Conservation (phyloP, 305 asterid species). For the Withania somnifera region DNA sequence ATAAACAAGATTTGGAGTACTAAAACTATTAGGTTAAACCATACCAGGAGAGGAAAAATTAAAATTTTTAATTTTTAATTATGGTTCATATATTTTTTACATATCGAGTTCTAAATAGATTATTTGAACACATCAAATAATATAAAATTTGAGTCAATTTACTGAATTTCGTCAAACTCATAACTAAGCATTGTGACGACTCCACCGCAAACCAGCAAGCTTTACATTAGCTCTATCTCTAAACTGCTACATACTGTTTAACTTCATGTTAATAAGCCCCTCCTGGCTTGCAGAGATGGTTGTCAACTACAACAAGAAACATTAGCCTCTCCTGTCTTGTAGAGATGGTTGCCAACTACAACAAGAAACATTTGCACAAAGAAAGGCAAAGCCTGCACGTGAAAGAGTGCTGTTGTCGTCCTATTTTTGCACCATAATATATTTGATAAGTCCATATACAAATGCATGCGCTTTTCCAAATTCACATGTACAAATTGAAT, state of each 20-base stretch:
- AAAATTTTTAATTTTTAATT: no score
- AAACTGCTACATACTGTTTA: not conserved
- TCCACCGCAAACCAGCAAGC: not conserved
- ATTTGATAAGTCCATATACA: not conserved
- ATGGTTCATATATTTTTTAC: no score
- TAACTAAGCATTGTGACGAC: not conserved
- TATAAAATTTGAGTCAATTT: no score
- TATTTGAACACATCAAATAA: no score
- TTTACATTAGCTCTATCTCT: not conserved
- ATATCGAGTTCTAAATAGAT: no score
- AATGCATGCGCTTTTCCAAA: constrained; percentile 9
- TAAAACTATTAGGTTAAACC: no score
- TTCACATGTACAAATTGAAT: constrained; percentile 5
- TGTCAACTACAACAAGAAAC: not conserved
- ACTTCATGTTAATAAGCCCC: not conserved
- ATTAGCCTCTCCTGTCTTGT: not conserved
- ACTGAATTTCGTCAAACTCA: accelerated
- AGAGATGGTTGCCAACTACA: not conserved
- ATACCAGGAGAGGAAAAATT: no score
- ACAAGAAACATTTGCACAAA: not conserved
- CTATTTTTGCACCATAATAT: not conserved
- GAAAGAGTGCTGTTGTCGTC: constrained; percentile 6
- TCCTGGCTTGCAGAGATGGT: not conserved
- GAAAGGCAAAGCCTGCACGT: not conserved
- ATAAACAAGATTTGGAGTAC: not conserved